phyloP scores from a whole-genome alignment of 2,329 filamentous ascomycete genomes.

The Ascomycota sp. region DNA sequence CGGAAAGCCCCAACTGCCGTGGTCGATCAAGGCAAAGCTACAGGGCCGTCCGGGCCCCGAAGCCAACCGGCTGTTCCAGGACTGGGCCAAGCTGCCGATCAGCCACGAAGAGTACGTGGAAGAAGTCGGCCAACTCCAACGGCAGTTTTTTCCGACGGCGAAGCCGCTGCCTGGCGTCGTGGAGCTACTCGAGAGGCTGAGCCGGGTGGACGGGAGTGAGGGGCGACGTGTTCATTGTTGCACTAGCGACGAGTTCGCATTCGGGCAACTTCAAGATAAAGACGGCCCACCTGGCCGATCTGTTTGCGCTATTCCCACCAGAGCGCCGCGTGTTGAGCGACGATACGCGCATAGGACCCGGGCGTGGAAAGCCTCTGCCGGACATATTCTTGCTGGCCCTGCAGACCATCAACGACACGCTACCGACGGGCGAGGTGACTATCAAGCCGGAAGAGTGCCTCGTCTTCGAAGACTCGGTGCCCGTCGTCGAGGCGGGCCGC shows the following conservation, averaged over 20 bases:
- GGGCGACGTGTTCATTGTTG: conserved; percentile 44
- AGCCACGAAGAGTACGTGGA: conserved; percentile 42
- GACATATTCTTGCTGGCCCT: conserved; percentile 88
- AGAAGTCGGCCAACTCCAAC: conserved; percentile 43
- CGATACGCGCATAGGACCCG: conserved; percentile 53
- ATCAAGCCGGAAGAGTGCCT: conserved; percentile 74
- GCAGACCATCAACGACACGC: conserved; percentile 58
- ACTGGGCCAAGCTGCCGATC: conserved; percentile 78
- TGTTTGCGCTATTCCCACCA: conserved; percentile 45
- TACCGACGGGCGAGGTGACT: conserved; percentile 38
- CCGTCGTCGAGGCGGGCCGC: conserved; percentile 75
- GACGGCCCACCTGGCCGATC: conserved; percentile 36
- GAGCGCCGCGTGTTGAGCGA: conserved; percentile 69
- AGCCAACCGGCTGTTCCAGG: conserved; percentile 36
- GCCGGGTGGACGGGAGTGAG: conserved; percentile 12
- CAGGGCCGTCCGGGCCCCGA: conserved; percentile 35
- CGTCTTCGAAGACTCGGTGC: conserved; percentile 90
- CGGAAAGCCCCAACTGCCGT: conserved; percentile 56
- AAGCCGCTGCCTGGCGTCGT: conserved; percentile 61
- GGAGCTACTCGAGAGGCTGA: conserved; percentile 42
- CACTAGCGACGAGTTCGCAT: conserved; percentile 68
- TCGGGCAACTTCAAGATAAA: conserved; percentile 57
- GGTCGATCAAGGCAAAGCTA: conserved; percentile 82
- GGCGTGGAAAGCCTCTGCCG: conserved; percentile 81
- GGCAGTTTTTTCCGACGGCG: conserved; percentile 50